Evolutionary conservation across 805 yeast genomes (phyloP).

Genomic region (Pichia phayaonensis): DNA sequence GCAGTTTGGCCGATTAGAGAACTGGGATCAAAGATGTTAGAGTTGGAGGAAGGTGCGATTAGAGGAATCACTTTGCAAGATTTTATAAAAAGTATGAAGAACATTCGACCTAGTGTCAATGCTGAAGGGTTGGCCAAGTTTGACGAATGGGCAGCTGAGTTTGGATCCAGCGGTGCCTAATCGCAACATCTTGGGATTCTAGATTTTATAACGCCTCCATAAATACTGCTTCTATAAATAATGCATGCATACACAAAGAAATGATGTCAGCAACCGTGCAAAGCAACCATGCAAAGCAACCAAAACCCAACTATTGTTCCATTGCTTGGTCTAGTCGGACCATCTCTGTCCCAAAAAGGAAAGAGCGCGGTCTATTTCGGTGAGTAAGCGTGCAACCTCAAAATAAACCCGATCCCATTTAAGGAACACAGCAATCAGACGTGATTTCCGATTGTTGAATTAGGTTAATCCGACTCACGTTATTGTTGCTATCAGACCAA

Average conservation of each 20-base stretch:
- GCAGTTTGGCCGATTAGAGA: conserved; percentile 97
- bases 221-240: too few relatives aligned
- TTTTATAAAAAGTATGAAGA: conserved; percentile 65
- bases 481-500: background rate
- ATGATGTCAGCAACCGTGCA: too few relatives aligned
- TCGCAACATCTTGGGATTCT: too few relatives aligned
- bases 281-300: background rate
- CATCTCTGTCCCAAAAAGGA: background rate
- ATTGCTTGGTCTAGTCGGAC: background rate
- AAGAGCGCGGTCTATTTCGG: background rate
- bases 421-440: background rate
- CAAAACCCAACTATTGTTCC: background rate
- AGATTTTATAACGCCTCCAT: too few relatives aligned
- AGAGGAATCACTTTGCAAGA: conserved; percentile 69
- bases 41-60: conserved; percentile 63
- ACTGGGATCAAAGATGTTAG: conserved; percentile 73
- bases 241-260: background rate
- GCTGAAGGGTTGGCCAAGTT: conserved; percentile 69
- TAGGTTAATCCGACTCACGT: background rate
- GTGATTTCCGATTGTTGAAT: too few relatives aligned
- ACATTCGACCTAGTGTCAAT: conserved; percentile 84
- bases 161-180: conserved; percentile 85
- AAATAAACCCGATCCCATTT: background rate
- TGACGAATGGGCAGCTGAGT: conserved; percentile 82
- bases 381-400: background rate